Evolutionary conservation across 2,329 filamentous ascomycete species (phyloP), one percentile per base, ranked within the genome.

Genomic region (Coniochaeta sp.): DNA sequence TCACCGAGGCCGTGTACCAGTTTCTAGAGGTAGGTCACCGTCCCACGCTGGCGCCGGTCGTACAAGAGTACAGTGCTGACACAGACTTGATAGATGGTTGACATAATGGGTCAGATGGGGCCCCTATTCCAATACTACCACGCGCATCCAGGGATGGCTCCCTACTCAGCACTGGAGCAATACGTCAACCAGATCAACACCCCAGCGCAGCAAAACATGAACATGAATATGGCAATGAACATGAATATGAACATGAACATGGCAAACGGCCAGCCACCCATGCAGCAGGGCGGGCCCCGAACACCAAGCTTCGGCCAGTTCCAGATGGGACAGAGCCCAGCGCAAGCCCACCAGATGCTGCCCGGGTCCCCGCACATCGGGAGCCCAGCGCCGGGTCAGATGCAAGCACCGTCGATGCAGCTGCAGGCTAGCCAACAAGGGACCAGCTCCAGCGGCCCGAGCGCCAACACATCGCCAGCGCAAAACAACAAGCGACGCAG

Each of bases 401-500:
- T 87, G 79, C 83, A 86, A 70, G 83, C 85, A 58, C 85, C 85
- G 24, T 78, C 79, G 63, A 89, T 89, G 86, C 83, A 86, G 70
- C 75, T 85, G 62, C 85, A 89, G 69, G 83, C 84, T 64, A 88
- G 85, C 69, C 86, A 88, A 70, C 86, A 89, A 69, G 86, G 86
- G 42, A 87, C 85, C 34, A 84, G 77, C 70, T 88, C 85, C 10
- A 85, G 83, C 69, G 86, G 84, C 12, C 84, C 85, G 7, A 88
- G 85, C 68, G 85, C 86, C 60, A 89, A 88, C 72, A 89, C 86
- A 5, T 86, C 83, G 34, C 84, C 84, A 7, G 65, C 65, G 4
- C 67, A 26, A n/a, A 83, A 81, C 36, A 85, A 84, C 64, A 86
- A 86, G 72, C 76, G 83, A 59, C 73, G 83, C 65, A 76, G 83